These are phyloP conservation scores for Cornus kousa DNA, from an alignment of 148 eudicot genomes.

Conservation along the genomic window DNA sequence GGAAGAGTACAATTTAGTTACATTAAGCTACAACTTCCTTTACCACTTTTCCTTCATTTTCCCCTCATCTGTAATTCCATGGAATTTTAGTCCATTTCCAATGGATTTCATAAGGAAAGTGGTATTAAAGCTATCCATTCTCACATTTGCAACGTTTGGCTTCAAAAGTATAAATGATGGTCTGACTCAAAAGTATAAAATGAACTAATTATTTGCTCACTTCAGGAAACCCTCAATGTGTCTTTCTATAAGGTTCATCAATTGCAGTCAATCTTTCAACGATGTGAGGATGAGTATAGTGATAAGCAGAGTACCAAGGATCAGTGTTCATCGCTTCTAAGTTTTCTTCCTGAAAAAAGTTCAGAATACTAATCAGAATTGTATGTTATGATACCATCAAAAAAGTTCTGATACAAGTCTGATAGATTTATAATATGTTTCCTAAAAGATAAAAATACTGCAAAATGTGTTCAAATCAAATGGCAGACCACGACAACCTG, in stretches of 20 bases:
- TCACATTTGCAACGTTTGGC: background rate
- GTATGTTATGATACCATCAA: no score
- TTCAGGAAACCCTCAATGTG: constrained; percentile 29
- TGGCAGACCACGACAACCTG: no score
- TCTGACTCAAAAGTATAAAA: background rate
- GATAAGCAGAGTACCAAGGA: constrained; percentile 98
- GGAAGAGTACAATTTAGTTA: background rate
- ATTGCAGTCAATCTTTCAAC: constrained; percentile 92
- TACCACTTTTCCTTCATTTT: no score
- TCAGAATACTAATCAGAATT: constrained; percentile 1
- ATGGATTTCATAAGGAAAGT: background rate
- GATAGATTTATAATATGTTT: no score
- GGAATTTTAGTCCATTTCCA: background rate
- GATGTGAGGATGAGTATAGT: constrained; percentile 92
- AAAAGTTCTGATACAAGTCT: no score
- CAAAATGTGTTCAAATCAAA: no score
- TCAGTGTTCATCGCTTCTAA: constrained; percentile 95
- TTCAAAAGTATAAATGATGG: background rate
- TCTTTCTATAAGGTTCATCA: constrained; percentile 67
- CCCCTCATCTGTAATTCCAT: background rate
- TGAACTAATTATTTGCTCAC: background rate
- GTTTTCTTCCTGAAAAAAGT: constrained; percentile 72
- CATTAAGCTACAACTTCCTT: background rate
- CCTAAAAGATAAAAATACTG: no score
- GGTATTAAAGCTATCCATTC: background rate